Base-by-base conservation (phyloP, 371 early-diverging fungal species). In the Rhizopus stolonifer region DNA sequence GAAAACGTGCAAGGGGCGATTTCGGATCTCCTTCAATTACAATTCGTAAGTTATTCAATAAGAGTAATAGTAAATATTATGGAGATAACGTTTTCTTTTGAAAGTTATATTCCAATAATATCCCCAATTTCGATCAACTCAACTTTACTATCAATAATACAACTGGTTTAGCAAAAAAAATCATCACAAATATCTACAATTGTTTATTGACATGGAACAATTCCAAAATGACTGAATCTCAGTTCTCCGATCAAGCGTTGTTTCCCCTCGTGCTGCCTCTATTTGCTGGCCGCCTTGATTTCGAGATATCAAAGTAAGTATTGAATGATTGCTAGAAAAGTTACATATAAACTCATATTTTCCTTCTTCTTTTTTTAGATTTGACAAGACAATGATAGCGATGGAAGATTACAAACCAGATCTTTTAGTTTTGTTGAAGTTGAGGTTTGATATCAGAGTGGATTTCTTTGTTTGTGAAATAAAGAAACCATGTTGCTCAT, bases 381-480 rank as follows among this genome's bases (percentile, higher is more conserved):
- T 32, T 48, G 36, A 48, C 33, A 48, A 48, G 33, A 33, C 34
- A 33, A 48, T 46, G 46, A 14, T 24, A 2, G 10, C 46, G 9
- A 26, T 46, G 46, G 24, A 24, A 25, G 46, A 46, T 29, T 46
- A 46, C 17, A 46, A 9, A 46, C 46, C 46, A 46, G 46, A 46
- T 46, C 15, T 46, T 15, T 26, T 46, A 26, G n/a, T 46, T 24
- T 2, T 17, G 17, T n/a, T 46, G 31, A 46, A 46, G 26, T 18
- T 46, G 11, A 46, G 25, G 32, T 46, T 26, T 18, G 29, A 33
- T n/a, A 14, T 51, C 32, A 44, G 31, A 44, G 24, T 52, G 13
- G 31, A 51, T 51, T 51, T 51, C 21, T 51, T 51, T 46, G 17
- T 29, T 29, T 46, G 47, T 46, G 19, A 46, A 10, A 31, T 52